Evolutionary conservation across 495 filamentous ascomycete species (phyloP).

Genomic region (Aspergillus hancockii): DNA sequence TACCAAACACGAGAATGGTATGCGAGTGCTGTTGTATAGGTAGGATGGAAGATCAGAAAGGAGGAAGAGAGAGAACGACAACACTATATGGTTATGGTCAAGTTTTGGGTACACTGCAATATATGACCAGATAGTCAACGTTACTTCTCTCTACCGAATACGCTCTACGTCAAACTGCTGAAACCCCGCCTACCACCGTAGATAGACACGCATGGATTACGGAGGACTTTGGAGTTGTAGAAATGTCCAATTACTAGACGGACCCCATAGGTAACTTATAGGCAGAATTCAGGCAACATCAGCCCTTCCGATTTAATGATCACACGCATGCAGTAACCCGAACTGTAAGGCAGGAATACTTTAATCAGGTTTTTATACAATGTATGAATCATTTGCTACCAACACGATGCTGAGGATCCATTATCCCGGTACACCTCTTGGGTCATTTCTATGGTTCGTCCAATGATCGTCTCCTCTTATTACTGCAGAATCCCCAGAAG

Average conservation of each 20-base stretch:
- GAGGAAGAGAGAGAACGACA: no score
- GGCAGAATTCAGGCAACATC: background rate
- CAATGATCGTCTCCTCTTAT: conserved; percentile 10
- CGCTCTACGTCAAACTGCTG: no score
- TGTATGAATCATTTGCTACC: no score
- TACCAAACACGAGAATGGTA: background rate
- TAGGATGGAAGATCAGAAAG: no score
- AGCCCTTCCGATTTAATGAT: background rate
- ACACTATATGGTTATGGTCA: no score
- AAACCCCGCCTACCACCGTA: no score
- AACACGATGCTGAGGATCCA: background rate
- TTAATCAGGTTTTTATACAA: no score
- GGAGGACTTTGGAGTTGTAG: no score
- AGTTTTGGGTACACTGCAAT: no score
- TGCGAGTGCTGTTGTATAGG: background rate
- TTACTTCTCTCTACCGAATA: no score
- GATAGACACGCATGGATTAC: background rate
- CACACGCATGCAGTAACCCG: background rate
- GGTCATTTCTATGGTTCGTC: conserved; percentile 13
- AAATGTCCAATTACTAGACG: background rate
- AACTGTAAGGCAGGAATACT: background rate
- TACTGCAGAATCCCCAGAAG: conserved; percentile 8
- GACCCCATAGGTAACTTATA: no score
- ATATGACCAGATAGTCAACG: no score
- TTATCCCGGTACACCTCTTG: background rate